Evolutionary conservation across 202 grass and related monocot species (phyloP).

Genomic region (Musa balbisiana): DNA sequence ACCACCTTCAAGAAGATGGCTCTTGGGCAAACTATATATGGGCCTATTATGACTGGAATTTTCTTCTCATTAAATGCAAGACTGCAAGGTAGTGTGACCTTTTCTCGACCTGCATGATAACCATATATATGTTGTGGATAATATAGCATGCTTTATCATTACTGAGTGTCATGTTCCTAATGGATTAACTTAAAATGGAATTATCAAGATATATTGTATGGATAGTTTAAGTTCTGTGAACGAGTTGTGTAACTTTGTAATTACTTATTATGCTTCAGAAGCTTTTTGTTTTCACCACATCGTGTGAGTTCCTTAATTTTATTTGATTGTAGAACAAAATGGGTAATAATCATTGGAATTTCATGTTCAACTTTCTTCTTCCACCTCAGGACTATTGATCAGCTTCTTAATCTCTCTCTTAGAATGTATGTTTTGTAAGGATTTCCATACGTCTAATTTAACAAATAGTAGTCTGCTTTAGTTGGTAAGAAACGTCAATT

Average conservation of each 20-base stretch:
- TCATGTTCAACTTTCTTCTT: no score
- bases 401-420: neutral
- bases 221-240: no score
- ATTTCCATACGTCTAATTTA: neutral
- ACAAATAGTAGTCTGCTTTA: neutral
- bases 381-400: no score
- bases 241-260: no score
- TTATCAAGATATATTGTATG: no score
- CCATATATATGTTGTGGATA: neutral
- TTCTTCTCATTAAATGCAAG: slow-evolving; percentile 87
- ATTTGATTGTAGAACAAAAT: neutral
- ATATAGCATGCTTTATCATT: neutral
- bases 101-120: neutral
- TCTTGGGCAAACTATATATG: slow-evolving; percentile 66
- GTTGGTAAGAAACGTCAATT: neutral
- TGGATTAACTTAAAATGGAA: neutral
- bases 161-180: no score
- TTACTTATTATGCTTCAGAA: neutral
- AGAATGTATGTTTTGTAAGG: neutral
- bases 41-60: no score
- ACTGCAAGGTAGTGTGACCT: slow-evolving; percentile 77
- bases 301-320: neutral
- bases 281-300: neutral
- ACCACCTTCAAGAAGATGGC: slow-evolving; percentile 23
- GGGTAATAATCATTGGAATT: neutral